Percentiles rank a stretch among this genome's conserved stretches.
Evolutionary conservation across 768 basidiomycete genomes (phyloP).

Genomic region (Rhodotorula taiwanensis): DNA sequence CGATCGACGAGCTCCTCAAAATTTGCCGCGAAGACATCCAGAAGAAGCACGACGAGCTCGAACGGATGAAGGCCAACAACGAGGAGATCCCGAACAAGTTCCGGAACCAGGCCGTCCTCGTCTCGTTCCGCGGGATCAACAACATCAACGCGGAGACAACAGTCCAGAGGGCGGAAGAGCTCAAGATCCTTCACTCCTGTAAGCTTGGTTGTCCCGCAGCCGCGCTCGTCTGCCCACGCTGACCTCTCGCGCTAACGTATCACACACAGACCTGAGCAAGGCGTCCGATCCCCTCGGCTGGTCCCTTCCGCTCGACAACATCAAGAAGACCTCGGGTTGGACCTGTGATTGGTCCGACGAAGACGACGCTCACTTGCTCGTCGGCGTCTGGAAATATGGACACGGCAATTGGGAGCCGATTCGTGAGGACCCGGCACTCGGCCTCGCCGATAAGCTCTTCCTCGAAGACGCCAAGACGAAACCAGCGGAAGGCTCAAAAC

Average conservation of each 20-base stretch:
- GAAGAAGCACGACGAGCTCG: slow-evolving; percentile 73
- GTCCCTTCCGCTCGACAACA: slow-evolving; percentile 82
- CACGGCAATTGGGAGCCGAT: slow-evolving; percentile 97
- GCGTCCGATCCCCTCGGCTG: slow-evolving; percentile 73
- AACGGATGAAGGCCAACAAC: slow-evolving; percentile 65
- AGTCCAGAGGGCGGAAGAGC: slow-evolving; percentile 76
- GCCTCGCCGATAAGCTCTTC: slow-evolving; percentile 89
- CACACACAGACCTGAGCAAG: slow-evolving; percentile 45
- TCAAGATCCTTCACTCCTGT: slow-evolving; percentile 72
- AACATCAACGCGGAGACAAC: slow-evolving; percentile 98
- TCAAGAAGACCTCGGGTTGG: slow-evolving; percentile 92
- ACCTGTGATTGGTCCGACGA: slow-evolving; percentile 86
- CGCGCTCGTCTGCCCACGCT: neutral
- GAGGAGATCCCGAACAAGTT: slow-evolving; percentile 86
- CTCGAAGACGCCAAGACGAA: slow-evolving; percentile 89
- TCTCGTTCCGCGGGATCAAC: slow-evolving; percentile 77
- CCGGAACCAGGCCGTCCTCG: slow-evolving; percentile 94
- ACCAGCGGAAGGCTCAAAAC: slow-evolving; percentile 50
- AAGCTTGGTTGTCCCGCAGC: too few species aligned
- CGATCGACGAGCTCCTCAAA: slow-evolving; percentile 85
- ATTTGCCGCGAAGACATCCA: slow-evolving; percentile 69
- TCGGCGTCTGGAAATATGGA: slow-evolving; percentile 86
- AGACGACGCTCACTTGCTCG: slow-evolving; percentile 89
- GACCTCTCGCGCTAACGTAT: too few species aligned
- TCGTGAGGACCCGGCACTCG: slow-evolving; percentile 75